Percentiles rank a stretch among this genome's conserved stretches.
These are phyloP conservation scores for Thozetella sp. DNA, from an alignment of 495 filamentous ascomycete species.

Conservation along the genomic window DNA sequence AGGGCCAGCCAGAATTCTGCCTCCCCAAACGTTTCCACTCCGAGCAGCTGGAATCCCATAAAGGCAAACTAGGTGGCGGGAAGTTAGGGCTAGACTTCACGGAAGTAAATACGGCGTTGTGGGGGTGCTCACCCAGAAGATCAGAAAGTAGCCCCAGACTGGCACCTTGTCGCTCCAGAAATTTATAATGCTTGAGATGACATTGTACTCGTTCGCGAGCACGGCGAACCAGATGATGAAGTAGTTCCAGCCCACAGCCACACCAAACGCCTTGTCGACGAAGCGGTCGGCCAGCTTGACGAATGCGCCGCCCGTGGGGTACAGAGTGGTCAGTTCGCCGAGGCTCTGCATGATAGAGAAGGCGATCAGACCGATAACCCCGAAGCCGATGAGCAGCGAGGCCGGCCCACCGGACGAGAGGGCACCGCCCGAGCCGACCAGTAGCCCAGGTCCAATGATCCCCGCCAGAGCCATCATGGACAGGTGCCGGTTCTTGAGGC, in stretches of 20 bases:
- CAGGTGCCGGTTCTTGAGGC: constrained; percentile 68
- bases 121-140: constrained; percentile 59
- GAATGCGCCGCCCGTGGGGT: constrained; percentile 64
- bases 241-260: constrained; percentile 85
- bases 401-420: constrained; percentile 63
- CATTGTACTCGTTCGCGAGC: constrained; percentile 59
- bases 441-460: constrained; percentile 56
- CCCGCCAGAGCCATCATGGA: constrained; percentile 72
- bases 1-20: constrained; percentile 66
- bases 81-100: constrained; percentile 11
- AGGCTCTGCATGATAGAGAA: constrained; percentile 66
- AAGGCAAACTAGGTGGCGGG: constrained; percentile 34
- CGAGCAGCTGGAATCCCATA: constrained; percentile 45
- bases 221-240: constrained; percentile 67
- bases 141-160: constrained; percentile 60
- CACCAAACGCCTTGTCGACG: constrained; percentile 76
- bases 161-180: constrained; percentile 59
- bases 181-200: constrained; percentile 58
- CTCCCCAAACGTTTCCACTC: constrained; percentile 58
- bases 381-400: constrained; percentile 65
- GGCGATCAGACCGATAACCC: constrained; percentile 65
- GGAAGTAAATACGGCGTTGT: no score
- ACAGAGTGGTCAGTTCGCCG: constrained; percentile 71
- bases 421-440: constrained; percentile 63
- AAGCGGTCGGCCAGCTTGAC: constrained; percentile 68